Evolutionary conservation across 371 early-diverging fungal genomes (phyloP).

Genomic region (Zancudomyces culisetae): DNA sequence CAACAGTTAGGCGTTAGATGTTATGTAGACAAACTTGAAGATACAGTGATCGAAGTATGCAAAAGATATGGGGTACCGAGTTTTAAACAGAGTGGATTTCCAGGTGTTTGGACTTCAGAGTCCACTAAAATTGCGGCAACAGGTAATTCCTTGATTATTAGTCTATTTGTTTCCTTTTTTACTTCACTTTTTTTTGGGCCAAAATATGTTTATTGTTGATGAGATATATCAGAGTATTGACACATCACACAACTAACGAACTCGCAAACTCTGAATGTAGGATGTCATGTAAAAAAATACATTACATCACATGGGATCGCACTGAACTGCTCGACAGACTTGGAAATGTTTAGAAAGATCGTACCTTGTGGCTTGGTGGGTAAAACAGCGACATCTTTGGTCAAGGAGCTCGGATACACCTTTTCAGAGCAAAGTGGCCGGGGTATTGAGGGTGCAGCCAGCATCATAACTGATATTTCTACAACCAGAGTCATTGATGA

Average conservation of each 20-base stretch:
- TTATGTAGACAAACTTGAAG: conserved; percentile 65
- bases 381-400: conserved; percentile 55
- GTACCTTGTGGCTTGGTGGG: conserved; percentile 77
- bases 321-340: conserved; percentile 72
- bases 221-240: no score
- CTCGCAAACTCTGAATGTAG: no score
- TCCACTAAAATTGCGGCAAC: conserved; percentile 47
- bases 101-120: conserved; percentile 22
- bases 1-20: conserved; percentile 16
- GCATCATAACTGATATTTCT: no score
- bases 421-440: no score
- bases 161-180: no score
- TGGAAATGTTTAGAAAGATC: conserved; percentile 69
- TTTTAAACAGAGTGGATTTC: conserved; percentile 7
- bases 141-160: no score
- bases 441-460: no score
- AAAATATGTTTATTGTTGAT: no score
- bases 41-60: conserved; percentile 52
- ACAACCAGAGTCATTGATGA: no score
- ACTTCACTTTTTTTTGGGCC: no score
- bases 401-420: no score
- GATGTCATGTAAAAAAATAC: conserved; percentile 73
- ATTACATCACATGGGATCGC: conserved; percentile 90
- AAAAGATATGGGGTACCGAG: conserved; percentile 33
- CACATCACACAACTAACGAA: no score